A percentile compares a stretch with the other conserved stretches of the same genome.
phyloP scores from a whole-genome alignment of 2,329 filamentous ascomycete species.

The Hymenotorrendiella dingleyae region DNA sequence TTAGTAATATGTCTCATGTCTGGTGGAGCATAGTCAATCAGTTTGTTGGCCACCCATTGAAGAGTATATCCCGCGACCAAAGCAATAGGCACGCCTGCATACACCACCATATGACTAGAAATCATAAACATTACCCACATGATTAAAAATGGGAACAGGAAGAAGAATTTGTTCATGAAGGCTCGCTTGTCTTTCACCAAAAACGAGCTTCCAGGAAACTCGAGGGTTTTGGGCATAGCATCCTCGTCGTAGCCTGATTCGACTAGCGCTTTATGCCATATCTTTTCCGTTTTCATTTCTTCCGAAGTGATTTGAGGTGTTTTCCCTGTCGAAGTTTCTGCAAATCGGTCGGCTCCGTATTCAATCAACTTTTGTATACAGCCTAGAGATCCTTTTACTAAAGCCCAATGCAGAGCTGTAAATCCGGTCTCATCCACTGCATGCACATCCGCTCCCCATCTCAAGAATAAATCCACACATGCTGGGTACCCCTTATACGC shows the following conservation, averaged over 20 bases:
- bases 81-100: constrained; percentile 67
- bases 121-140: constrained; percentile 67
- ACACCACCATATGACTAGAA: constrained; percentile 68
- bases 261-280: constrained; percentile 76
- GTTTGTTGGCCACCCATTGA: constrained; percentile 71
- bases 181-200: constrained; percentile 70
- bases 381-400: constrained; percentile 84
- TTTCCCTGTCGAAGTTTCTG: constrained; percentile 83
- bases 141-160: constrained; percentile 78
- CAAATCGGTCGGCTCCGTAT: constrained; percentile 91
- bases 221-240: constrained; percentile 62
- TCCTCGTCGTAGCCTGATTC: constrained; percentile 81
- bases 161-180: constrained; percentile 81
- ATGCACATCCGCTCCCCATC: constrained; percentile 93
- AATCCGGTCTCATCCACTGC: constrained; percentile 87
- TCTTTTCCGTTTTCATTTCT: constrained; percentile 79
- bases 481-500: constrained; percentile 94
- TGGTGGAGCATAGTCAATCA: constrained; percentile 74
- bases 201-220: constrained; percentile 66
- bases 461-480: constrained; percentile 85
- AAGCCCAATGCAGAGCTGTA: constrained; percentile 90
- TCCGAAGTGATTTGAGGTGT: constrained; percentile 78
- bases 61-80: constrained; percentile 61
- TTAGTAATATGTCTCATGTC: constrained; percentile 88
- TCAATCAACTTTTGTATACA: constrained; percentile 93